Evolutionary conservation across 2,329 filamentous ascomycete species (phyloP).

Genomic region (Penicillium sp.): DNA sequence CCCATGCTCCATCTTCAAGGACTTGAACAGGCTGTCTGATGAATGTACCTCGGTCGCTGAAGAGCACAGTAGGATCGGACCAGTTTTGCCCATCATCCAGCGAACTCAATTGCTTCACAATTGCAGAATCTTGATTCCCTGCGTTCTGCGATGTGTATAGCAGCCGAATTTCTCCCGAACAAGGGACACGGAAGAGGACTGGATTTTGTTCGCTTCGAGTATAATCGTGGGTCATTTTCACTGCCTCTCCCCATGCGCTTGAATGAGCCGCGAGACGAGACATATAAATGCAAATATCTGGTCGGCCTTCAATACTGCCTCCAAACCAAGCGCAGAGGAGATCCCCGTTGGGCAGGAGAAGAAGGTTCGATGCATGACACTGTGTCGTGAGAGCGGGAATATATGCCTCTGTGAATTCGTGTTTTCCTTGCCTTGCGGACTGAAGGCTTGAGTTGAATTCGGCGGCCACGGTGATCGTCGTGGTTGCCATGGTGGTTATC

Average conservation of each 20-base stretch:
- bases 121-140: constrained; percentile 53
- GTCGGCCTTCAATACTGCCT: constrained; percentile 53
- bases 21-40: constrained; percentile 52
- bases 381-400: constrained; percentile 52
- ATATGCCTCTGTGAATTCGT: constrained; percentile 23
- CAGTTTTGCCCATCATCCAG: constrained; percentile 47
- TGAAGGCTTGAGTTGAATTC: constrained; percentile 13
- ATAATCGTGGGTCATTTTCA: constrained; percentile 48
- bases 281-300: constrained; percentile 54
- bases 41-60: constrained; percentile 48
- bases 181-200: constrained; percentile 49
- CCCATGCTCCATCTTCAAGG: constrained; percentile 47
- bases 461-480: neutral
- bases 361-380: constrained; percentile 54
- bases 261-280: constrained; percentile 44
- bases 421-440: neutral
- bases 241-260: constrained; percentile 41
- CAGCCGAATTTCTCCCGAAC: constrained; percentile 46
- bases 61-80: constrained; percentile 41
- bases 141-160: constrained; percentile 55
- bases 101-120: constrained; percentile 48
- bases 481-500: constrained; percentile 15
- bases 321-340: constrained; percentile 55
- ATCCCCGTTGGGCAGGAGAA: constrained; percentile 49
- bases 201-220: constrained; percentile 56